These are phyloP conservation scores for Daedaleopsis sinensis DNA, from an alignment of 768 basidiomycete species.

Conservation along the genomic window DNA sequence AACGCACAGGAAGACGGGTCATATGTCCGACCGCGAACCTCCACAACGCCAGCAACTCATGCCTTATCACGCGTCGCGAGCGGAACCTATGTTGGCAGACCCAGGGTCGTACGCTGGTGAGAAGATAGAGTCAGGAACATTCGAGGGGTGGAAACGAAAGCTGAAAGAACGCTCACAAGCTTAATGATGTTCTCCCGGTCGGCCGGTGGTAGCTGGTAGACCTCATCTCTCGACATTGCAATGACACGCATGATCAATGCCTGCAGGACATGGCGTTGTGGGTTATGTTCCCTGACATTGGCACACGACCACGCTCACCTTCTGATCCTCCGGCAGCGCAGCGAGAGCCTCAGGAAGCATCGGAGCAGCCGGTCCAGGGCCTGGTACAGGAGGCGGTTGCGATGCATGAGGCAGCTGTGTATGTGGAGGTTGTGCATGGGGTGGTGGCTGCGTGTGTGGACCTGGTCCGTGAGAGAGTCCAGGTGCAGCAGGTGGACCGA, in stretches of 20 bases:
- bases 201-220: conserved; percentile 68
- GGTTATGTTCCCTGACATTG: conserved; percentile 1
- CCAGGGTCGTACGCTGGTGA: conserved; percentile 23
- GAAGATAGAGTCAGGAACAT: background rate
- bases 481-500: background rate
- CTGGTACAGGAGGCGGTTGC: conserved; percentile 11
- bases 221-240: conserved; percentile 83
- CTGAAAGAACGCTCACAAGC: conserved; percentile 57
- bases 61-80: background rate
- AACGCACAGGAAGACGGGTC: background rate
- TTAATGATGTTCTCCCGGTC: conserved; percentile 82
- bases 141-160: background rate
- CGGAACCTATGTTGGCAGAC: conserved; percentile 16
- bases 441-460: conserved; percentile 9
- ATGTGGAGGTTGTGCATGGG: conserved; percentile 12
- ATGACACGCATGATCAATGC: conserved; percentile 79
- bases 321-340: conserved; percentile 69
- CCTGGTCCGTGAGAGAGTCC: conserved; percentile 2
- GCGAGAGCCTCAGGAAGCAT: conserved; percentile 46
- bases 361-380: conserved; percentile 23
- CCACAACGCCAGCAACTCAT: background rate
- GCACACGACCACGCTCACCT: conserved; percentile 40
- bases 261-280: conserved; percentile 33
- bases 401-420: conserved; percentile 1
- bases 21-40: background rate